These are phyloP conservation scores for Hyphopichia buzzinii DNA, from an alignment of 1,139 yeast species.

Conservation along the genomic window DNA sequence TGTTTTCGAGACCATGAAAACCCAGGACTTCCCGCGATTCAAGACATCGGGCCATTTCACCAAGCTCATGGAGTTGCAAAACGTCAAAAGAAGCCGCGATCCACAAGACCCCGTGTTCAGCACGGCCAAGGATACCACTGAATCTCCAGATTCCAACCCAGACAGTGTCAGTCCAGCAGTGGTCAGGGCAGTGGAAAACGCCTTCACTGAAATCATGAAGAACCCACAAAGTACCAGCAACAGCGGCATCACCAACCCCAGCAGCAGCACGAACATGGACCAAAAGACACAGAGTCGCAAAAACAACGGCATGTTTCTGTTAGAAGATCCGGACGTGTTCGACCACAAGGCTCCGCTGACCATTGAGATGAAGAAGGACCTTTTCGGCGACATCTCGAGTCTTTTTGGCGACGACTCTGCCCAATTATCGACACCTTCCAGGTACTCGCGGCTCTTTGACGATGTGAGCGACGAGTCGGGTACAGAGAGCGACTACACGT, in stretches of 20 bases:
- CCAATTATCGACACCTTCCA: constrained; percentile 5
- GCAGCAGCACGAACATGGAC: not conserved
- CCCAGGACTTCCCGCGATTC: constrained; percentile 55
- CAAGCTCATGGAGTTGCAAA: constrained; percentile 4
- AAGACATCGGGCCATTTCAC: constrained; percentile 30
- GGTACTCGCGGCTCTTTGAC: constrained; percentile 34
- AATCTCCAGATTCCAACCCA: not conserved
- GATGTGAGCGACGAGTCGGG: constrained; percentile 34
- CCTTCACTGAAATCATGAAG: constrained; percentile 61
- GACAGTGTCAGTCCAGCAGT: constrained; percentile 41
- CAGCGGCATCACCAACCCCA: not conserved
- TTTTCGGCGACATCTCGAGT: constrained; percentile 36
- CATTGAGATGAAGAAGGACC: constrained; percentile 26
- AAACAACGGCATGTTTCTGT: not conserved
- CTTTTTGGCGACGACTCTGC: constrained; percentile 22
- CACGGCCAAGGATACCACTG: not conserved
- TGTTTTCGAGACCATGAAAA: constrained; percentile 47
- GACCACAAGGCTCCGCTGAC: constrained; percentile 7
- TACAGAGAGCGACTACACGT: constrained; percentile 26
- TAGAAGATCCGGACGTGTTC: not conserved
- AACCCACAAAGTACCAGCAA: constrained; percentile 5
- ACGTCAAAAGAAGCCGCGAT: not conserved
- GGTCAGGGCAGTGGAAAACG: constrained; percentile 66
- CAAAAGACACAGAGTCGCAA: not conserved
- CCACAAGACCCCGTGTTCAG: not conserved